These are phyloP conservation scores for Coprinopsis sp. DNA, from an alignment of 768 basidiomycete species.

Conservation along the genomic window DNA sequence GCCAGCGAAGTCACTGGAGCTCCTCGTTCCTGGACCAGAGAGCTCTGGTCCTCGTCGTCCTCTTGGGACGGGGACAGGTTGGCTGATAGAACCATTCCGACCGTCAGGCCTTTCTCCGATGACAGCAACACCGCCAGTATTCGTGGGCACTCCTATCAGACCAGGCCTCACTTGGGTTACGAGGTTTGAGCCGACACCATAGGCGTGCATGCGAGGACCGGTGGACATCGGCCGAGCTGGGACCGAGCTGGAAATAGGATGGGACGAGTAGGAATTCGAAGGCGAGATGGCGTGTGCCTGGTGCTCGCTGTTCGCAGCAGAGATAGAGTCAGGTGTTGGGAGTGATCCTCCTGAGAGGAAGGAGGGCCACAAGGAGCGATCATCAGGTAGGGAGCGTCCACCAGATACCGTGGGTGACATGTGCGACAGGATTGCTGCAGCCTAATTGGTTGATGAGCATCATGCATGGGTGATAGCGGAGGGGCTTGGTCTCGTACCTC, in stretches of 20 bases:
- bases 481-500: constrained; percentile 52
- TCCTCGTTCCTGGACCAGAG: constrained; percentile 1
- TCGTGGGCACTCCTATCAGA: constrained; percentile 35
- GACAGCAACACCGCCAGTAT: constrained; percentile 14
- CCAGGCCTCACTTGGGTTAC: constrained; percentile 62
- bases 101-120: constrained; percentile 12
- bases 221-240: constrained; percentile 37
- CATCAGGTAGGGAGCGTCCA: constrained; percentile 85
- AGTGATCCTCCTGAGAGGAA: constrained; percentile 70
- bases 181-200: constrained; percentile 41
- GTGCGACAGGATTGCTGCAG: constrained; percentile 92
- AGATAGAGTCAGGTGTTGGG: constrained; percentile 41
- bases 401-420: constrained; percentile 58
- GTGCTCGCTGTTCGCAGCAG: constrained; percentile 13
- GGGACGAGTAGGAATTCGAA: constrained; percentile 11
- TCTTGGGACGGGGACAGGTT: constrained; percentile 42
- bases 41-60: constrained; percentile 5
- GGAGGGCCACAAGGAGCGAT: constrained; percentile 89
- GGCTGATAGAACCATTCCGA: constrained; percentile 51
- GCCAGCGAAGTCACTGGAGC: no score
- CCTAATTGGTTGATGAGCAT: constrained; percentile 36
- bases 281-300: constrained; percentile 9
- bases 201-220: constrained; percentile 66
- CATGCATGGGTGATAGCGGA: constrained; percentile 1
- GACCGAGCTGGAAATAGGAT: constrained; percentile 49